phyloP scores from a whole-genome alignment of 306 rosid species.

The Ziziphus jujuba region DNA sequence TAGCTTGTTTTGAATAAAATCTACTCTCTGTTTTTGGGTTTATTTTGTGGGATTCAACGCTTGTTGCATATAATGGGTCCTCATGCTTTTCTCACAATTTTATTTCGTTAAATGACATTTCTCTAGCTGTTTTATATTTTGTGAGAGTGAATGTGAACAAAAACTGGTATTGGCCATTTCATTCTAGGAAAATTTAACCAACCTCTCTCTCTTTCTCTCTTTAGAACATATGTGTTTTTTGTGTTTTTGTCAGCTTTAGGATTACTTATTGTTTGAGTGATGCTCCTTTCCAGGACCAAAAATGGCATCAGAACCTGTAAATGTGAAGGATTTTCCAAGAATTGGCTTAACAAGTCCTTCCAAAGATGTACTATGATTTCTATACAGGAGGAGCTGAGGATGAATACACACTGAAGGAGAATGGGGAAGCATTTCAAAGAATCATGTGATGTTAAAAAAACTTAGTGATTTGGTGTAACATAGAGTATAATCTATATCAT shows the following conservation, averaged over 20 bases:
- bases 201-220: too few species aligned
- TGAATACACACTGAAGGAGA: conserved; percentile 48
- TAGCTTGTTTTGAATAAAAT: not conserved
- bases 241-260: not conserved
- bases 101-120: not conserved
- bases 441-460: conserved; percentile 34
- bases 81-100: not conserved
- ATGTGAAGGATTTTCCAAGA: conserved; percentile 58
- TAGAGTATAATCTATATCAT: too few species aligned
- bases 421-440: conserved; percentile 55
- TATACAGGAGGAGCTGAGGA: conserved; percentile 70
- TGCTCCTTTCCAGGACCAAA: conserved; percentile 31
- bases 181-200: too few species aligned
- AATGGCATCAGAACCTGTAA: conserved; percentile 53
- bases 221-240: not conserved
- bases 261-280: not conserved
- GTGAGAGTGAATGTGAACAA: too few species aligned
- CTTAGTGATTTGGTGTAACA: not conserved
- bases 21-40: too few species aligned
- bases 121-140: not conserved
- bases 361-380: conserved; percentile 63
- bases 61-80: not conserved
- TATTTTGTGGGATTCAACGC: not conserved
- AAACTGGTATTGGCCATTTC: too few species aligned
- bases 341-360: conserved; percentile 54